Base-by-base conservation (phyloP, 768 basidiomycete genomes). In the Terana coerulea region DNA sequence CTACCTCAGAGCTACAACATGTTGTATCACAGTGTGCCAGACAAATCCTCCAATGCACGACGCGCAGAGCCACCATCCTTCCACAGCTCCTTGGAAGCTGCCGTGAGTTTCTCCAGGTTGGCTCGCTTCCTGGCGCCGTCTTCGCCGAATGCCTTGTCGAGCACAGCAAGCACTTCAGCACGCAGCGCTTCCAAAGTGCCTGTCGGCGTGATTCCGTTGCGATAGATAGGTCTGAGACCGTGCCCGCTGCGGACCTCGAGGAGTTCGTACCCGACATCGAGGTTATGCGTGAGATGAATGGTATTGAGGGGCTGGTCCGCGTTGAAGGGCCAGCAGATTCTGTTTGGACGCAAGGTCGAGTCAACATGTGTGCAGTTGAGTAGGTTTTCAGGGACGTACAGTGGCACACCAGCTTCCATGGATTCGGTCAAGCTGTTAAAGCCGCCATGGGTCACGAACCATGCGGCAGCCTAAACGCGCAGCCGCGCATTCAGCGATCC, bases 261-360 rank as follows among this genome's bases (percentile, higher is more conserved):
- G 11, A 66, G 54, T 57, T 66, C 61, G 50, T 62, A 66, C 9
- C 54, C 64, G 26, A 66, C 49, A 25, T 57, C 31, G 35, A 62
- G 57, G 35, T 55, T 51, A 12, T 59, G 54, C 8, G 59, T 49
- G 29, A 61, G 45, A 25, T 57, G 50, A 9, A 61, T 42, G 6
- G 59, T 50, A 47, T 64, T 64, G 15, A 42, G 22, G 1, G 63
- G 58, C 44, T 66, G 63, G 44, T 66, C 63, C 8, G 49, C 59
- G 25, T 36, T 28, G 46, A 61, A 58, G 1, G 64, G 64, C 64
- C 64, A 65, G 22, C 59, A 53, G 21, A 65, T 65, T 58, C 64
- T 65, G 42, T 9, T 14, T 17, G 0, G 42, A 4, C 17, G 15
- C 24, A 12, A 21, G 7, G 21, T 19, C 31, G 42, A 15, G 39